A percentile compares a stretch with the other conserved stretches of the same genome.
These are phyloP conservation scores for Liriodendron chinense DNA, from an alignment of 164 flowering plant genomes.

Conservation along the genomic window DNA sequence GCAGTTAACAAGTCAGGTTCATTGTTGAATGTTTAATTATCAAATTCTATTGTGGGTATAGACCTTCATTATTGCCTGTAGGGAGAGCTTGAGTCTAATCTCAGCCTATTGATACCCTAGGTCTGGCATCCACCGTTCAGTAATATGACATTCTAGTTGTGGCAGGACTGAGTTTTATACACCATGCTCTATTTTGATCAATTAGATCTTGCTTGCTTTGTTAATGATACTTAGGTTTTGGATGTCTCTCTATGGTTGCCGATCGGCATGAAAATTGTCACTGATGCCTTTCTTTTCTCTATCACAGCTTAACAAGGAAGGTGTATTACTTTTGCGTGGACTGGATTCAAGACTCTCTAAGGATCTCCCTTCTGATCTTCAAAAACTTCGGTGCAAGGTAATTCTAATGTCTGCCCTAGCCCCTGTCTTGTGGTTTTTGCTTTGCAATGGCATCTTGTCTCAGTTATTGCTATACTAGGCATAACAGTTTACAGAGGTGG, in stretches of 20 bases:
- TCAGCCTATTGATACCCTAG: neutral
- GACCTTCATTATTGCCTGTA: too few relatives aligned
- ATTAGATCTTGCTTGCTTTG: neutral
- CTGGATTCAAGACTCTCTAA: constrained; percentile 93
- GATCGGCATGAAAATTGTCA: neutral
- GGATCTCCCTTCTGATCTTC: constrained; percentile 93
- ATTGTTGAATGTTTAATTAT: too few relatives aligned
- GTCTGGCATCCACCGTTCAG: neutral
- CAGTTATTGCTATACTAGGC: too few relatives aligned
- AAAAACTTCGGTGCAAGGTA: constrained; percentile 98
- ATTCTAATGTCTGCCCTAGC: neutral
- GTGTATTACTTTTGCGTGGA: constrained; percentile 83
- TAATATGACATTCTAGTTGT: neutral
- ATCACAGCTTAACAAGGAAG: constrained; percentile 78
- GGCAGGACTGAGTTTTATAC: neutral
- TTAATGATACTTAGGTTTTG: neutral
- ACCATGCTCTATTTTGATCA: neutral
- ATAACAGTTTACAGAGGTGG: too few relatives aligned
- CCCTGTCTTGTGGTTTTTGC: neutral
- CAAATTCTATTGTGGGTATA: too few relatives aligned
- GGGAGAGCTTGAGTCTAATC: too few relatives aligned
- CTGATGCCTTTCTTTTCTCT: constrained; percentile 12
- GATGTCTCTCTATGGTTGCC: neutral
- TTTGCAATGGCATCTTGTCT: too few relatives aligned
- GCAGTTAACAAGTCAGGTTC: too few relatives aligned